A percentile compares a stretch with the other conserved stretches of the same genome.
Conservation (phyloP, 345 rosid species). For the Chamaenerion angustifolium region DNA sequence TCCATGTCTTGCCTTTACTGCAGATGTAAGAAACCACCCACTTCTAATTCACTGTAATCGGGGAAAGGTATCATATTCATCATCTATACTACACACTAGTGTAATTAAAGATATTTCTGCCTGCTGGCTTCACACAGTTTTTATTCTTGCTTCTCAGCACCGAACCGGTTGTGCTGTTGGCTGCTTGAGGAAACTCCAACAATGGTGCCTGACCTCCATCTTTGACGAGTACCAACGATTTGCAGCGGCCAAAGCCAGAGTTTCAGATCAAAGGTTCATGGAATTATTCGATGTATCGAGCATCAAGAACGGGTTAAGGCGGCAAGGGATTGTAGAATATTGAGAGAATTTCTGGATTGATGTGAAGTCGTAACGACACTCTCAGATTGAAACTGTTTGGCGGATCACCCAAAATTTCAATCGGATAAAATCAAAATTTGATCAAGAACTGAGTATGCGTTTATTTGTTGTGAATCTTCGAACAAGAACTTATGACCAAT, state of each 20-base stretch:
- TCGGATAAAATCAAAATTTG: too few species aligned
- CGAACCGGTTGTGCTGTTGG: conserved; percentile 93
- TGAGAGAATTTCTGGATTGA: too few species aligned
- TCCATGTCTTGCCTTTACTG: conserved; percentile 4
- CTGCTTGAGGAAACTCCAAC: conserved; percentile 81
- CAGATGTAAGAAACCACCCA: conserved; percentile 88
- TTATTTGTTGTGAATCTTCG: too few species aligned
- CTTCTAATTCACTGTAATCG: conserved; percentile 82
- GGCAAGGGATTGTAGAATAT: too few species aligned
- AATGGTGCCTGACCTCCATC: conserved; percentile 76
- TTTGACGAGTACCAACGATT: conserved; percentile 82
- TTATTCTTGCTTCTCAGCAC: conserved; percentile 23
- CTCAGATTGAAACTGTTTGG: too few species aligned
- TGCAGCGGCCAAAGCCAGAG: conserved; percentile 92
- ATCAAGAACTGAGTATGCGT: too few species aligned
- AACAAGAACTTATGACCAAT: too few species aligned
- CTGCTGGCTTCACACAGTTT: too few species aligned
- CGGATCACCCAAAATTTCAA: too few species aligned
- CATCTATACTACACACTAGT: too few species aligned
- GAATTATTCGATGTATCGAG: conserved; percentile 69
- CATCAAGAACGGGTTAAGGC: conserved; percentile 55
- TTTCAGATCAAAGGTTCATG: conserved; percentile 84
- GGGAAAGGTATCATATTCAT: conserved; percentile 57
- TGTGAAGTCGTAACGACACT: too few species aligned
- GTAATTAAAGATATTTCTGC: too few species aligned